phyloP scores from a whole-genome alignment of 768 basidiomycete genomes.

The Mycena albidolilacea region DNA sequence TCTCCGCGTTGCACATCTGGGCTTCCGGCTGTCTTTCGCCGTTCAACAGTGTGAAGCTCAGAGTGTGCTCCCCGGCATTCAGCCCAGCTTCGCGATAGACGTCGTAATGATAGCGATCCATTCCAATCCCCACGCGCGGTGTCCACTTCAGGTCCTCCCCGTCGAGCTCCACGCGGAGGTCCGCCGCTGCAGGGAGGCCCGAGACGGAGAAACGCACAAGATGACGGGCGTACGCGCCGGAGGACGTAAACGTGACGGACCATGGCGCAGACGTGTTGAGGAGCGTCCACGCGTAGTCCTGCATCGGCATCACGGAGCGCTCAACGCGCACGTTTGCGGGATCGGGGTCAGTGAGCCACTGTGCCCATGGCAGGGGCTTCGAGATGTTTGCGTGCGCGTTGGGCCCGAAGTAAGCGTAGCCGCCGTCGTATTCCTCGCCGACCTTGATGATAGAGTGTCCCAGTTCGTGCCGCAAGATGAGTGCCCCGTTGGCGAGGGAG shows the following conservation, averaged over 20 bases:
- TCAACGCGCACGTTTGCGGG: conserved; percentile 62
- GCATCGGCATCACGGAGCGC: conserved; percentile 82
- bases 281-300: conserved; percentile 82
- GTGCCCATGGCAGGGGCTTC: conserved; percentile 71
- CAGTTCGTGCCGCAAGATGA: conserved; percentile 84
- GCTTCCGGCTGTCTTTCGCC: conserved; percentile 64
- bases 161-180: conserved; percentile 74
- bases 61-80: conserved; percentile 66
- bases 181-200: conserved; percentile 68
- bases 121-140: conserved; percentile 68
- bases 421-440: conserved; percentile 85
- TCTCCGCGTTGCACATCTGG: conserved; percentile 84
- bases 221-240: conserved; percentile 73
- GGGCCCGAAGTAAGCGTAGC: conserved; percentile 78
- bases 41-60: conserved; percentile 72
- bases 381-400: conserved; percentile 68
- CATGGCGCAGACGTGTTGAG: conserved; percentile 74
- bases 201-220: conserved; percentile 81
- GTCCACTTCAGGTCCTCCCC: conserved; percentile 72
- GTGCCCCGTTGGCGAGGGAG: conserved; percentile 79
- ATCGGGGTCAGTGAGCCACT: conserved; percentile 71
- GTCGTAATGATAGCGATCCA: conserved; percentile 87
- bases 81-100: conserved; percentile 60
- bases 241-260: conserved; percentile 73
- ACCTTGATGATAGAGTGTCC: conserved; percentile 86